A percentile compares a stretch with the other conserved stretches of the same genome.
Conservation (phyloP, 2,329 filamentous ascomycete genomes). For the Hypoxylon sp. region DNA sequence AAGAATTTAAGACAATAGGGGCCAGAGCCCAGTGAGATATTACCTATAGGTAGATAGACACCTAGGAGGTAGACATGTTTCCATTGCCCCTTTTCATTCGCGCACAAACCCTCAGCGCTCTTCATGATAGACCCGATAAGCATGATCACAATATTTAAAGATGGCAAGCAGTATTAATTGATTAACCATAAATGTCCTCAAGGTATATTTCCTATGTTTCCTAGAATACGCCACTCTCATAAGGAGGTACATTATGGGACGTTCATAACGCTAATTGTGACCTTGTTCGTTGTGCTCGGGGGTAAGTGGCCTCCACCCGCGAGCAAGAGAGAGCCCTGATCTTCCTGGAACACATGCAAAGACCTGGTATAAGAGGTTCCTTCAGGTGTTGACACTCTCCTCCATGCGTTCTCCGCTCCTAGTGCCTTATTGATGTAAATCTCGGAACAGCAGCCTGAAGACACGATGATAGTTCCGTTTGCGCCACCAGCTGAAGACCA, state of each 20-base stretch:
- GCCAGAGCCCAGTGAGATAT: no score
- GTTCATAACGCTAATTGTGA: constrained; percentile 50
- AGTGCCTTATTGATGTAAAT: constrained; percentile 53
- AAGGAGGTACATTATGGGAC: constrained; percentile 12
- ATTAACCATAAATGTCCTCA: no score
- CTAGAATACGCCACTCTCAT: no score
- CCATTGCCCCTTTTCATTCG: background rate
- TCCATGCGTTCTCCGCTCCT: constrained; percentile 52
- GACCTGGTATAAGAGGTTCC: constrained; percentile 50
- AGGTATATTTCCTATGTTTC: no score
- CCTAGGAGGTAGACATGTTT: no score
- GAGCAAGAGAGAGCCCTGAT: constrained; percentile 51
- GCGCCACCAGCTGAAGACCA: constrained; percentile 54
- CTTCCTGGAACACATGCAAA: constrained; percentile 49
- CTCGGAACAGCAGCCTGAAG: constrained; percentile 52
- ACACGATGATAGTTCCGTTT: constrained; percentile 54
- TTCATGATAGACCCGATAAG: background rate
- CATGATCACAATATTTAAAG: background rate
- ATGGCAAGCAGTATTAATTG: no score
- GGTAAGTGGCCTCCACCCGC: constrained; percentile 59
- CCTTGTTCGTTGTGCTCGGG: constrained; percentile 59
- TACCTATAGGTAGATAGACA: no score
- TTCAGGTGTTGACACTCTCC: constrained; percentile 48
- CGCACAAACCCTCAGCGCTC: no score
- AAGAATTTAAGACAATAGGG: background rate